These are phyloP conservation scores for Ochetophila trinervis DNA, from an alignment of 306 rosid species.

Conservation along the genomic window DNA sequence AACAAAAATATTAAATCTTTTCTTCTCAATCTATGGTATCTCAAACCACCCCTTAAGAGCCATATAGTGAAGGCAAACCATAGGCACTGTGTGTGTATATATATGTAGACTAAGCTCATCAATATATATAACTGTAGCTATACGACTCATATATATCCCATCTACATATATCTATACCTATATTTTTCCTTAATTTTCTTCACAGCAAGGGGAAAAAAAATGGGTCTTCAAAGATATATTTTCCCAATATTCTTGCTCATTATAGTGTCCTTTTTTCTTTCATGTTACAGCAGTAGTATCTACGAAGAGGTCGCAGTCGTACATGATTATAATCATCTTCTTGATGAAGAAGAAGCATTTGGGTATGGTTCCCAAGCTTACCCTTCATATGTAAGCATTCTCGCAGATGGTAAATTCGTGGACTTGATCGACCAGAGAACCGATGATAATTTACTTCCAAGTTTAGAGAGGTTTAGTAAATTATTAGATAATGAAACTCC, in stretches of 20 bases:
- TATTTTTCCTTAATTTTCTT: background rate
- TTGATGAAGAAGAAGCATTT: constrained; percentile 4
- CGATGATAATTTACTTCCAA: background rate
- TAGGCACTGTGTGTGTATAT: too few relatives aligned
- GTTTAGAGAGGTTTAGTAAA: constrained; percentile 18
- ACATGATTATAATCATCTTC: background rate
- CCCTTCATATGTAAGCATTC: constrained; percentile 21
- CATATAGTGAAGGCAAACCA: too few relatives aligned
- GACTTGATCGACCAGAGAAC: constrained; percentile 32
- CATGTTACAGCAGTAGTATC: constrained; percentile 21
- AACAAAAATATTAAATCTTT: background rate
- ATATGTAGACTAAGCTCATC: too few relatives aligned
- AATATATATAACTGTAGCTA: too few relatives aligned
- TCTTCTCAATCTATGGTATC: background rate
- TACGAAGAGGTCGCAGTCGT: constrained; percentile 36
- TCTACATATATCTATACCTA: constrained; percentile 1
- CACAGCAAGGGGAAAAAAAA: constrained; percentile 3
- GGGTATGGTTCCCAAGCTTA: constrained; percentile 20
- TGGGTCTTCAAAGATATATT: constrained; percentile 30
- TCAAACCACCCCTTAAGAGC: background rate
- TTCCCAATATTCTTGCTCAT: constrained; percentile 27
- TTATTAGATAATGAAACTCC: background rate
- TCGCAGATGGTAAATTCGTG: constrained; percentile 29
- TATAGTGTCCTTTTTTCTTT: constrained; percentile 27
- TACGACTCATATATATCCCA: background rate